phyloP scores from a whole-genome alignment of 169 alveolate genomes.

The Plasmodium vivax region DNA sequence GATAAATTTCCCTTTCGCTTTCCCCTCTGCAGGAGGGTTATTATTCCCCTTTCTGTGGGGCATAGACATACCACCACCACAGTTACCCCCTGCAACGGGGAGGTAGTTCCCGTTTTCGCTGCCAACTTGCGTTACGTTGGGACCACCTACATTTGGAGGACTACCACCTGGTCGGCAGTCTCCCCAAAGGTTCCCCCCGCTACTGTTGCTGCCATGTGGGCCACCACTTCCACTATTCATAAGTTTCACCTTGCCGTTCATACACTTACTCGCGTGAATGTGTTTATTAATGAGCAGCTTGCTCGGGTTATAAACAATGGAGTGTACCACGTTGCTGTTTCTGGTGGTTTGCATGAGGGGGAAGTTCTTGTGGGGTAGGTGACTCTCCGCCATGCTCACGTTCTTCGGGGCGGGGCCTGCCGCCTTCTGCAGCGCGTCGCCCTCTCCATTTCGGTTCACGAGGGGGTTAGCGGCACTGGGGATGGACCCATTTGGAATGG shows the following conservation, averaged over 20 bases:
- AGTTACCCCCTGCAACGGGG: background rate
- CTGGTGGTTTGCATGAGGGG: background rate
- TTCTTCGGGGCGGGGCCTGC: background rate
- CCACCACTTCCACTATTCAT: background rate
- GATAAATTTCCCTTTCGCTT: background rate
- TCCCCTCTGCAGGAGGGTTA: background rate
- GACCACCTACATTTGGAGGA: background rate
- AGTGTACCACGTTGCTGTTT: conserved; percentile 6
- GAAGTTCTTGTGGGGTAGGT: background rate
- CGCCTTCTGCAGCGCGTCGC: background rate
- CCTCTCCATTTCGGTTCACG: background rate
- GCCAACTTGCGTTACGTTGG: background rate
- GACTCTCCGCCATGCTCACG: background rate
- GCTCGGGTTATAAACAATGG: conserved; percentile 10
- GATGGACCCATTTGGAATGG: background rate
- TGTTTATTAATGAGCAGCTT: conserved; percentile 26
- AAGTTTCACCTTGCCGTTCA: background rate
- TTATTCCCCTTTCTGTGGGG: background rate
- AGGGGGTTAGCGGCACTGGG: background rate
- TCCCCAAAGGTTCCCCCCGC: background rate
- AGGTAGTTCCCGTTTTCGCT: background rate
- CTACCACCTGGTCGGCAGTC: background rate
- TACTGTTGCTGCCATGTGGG: background rate
- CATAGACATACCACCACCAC: background rate
- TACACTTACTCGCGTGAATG: conserved; percentile 3